A percentile compares a stretch with the other conserved stretches of the same genome.
Evolutionary conservation across 768 basidiomycete species (phyloP).

Genomic region (Suillus cothurnatus): DNA sequence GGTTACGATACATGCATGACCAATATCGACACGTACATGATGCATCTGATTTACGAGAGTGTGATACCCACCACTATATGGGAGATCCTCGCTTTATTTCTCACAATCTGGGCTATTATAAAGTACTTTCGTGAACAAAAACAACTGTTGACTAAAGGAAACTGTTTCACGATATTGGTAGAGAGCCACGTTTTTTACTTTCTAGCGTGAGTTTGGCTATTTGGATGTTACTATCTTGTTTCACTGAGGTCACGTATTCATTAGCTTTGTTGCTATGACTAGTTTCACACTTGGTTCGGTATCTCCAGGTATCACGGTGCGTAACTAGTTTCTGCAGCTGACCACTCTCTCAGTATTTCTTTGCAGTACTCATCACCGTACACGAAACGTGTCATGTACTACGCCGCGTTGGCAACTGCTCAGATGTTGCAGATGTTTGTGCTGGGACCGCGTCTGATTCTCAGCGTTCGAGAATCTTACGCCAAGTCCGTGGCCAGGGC

Average conservation of each 20-base stretch:
- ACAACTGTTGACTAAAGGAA: not conserved
- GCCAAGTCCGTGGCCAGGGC: not conserved
- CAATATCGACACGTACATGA: not conserved
- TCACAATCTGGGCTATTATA: not conserved
- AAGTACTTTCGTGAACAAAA: not conserved
- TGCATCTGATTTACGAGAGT: not conserved
- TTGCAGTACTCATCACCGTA: not conserved
- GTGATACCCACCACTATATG: not conserved
- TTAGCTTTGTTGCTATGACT: not conserved
- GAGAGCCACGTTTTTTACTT: not conserved
- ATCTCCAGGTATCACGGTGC: not conserved
- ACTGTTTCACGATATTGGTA: not conserved
- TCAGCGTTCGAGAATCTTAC: not conserved
- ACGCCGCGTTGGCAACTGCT: not conserved
- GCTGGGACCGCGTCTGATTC: not conserved
- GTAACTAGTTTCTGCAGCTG: not conserved
- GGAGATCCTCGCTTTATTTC: not conserved
- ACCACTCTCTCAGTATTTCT: not conserved
- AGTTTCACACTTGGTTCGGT: not conserved
- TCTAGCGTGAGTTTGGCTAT: not conserved
- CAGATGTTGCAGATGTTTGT: not conserved
- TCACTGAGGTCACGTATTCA: not conserved
- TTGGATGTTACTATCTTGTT: not conserved
- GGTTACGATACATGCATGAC: not conserved
- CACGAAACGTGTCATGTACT: not conserved